Percentiles rank a stretch among this genome's conserved stretches.
These are phyloP conservation scores for Macrophomina pseudophaseolina DNA, from an alignment of 2,329 filamentous ascomycete genomes.

Conservation along the genomic window DNA sequence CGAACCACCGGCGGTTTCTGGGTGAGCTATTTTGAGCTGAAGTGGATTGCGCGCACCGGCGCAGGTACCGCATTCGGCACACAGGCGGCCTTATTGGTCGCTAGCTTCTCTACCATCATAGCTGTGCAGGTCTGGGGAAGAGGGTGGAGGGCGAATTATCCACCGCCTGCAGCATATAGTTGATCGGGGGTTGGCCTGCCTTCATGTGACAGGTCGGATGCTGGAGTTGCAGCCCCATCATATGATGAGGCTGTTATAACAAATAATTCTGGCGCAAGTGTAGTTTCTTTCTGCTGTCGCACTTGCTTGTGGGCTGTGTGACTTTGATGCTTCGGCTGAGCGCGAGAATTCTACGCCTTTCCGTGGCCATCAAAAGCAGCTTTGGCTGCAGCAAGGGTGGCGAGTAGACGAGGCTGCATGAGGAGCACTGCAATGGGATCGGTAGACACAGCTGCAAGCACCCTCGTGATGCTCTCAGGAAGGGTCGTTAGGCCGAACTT, in stretches of 20 bases:
- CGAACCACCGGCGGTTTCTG: conserved; percentile 40
- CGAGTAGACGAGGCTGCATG: conserved; percentile 21
- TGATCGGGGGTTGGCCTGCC: background rate
- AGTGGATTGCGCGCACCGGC: conserved; percentile 39
- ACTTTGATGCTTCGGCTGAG: background rate
- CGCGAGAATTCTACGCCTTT: background rate
- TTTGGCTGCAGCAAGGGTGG: conserved; percentile 1
- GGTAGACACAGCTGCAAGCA: conserved; percentile 6
- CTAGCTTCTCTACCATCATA: conserved; percentile 19
- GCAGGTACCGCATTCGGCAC: conserved; percentile 41
- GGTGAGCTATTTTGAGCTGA: conserved; percentile 43
- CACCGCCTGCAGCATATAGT: background rate
- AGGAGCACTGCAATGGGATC: background rate
- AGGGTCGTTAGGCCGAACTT: background rate
- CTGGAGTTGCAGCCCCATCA: background rate
- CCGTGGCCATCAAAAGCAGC: background rate
- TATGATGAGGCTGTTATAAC: conserved; percentile 8
- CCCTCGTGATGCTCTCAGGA: conserved; percentile 9
- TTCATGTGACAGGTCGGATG: background rate
- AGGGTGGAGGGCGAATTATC: conserved; percentile 8
- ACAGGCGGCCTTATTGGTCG: conserved; percentile 41
- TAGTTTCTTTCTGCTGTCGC: background rate
- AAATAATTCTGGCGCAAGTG: background rate
- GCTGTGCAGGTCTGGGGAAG: conserved; percentile 16
- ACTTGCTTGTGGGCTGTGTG: background rate